These are phyloP conservation scores for Hyaloscypha finlandica DNA, from an alignment of 495 filamentous ascomycete genomes.

Conservation along the genomic window DNA sequence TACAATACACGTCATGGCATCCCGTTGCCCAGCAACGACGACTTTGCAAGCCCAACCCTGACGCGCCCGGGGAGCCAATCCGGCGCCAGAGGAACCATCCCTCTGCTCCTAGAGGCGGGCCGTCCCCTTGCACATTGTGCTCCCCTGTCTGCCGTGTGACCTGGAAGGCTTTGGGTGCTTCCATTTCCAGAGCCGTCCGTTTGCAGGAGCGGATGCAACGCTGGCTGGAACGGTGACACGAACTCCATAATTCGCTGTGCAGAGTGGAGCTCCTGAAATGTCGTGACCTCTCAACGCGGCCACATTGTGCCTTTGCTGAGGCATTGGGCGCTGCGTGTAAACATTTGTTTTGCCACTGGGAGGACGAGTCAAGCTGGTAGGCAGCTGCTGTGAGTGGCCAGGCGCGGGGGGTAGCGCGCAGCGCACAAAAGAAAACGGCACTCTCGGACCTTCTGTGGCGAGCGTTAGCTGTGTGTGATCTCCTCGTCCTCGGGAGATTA, in stretches of 20 bases:
- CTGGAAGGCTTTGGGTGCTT: neutral
- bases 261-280: conserved; percentile 15
- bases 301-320: conserved; percentile 8
- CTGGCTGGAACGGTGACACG: conserved; percentile 8
- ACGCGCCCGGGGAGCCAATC: neutral
- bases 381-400: neutral
- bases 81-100: neutral
- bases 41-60: neutral
- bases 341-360: conserved; percentile 18
- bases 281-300: conserved; percentile 26
- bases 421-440: conserved; percentile 1
- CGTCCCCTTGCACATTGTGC: conserved; percentile 6
- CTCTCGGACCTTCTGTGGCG: neutral
- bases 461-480: neutral
- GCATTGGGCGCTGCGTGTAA: conserved; percentile 22
- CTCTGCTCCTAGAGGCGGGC: conserved; percentile 10
- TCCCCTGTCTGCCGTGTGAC: conserved; percentile 12
- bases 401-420: neutral
- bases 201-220: conserved; percentile 15
- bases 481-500: neutral
- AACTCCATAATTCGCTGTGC: conserved; percentile 22
- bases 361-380: neutral
- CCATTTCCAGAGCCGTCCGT: neutral
- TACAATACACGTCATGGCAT: neutral
- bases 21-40: neutral